Conservation (phyloP, 2,329 filamentous ascomycete genomes). For the Rutstroemia sp. region DNA sequence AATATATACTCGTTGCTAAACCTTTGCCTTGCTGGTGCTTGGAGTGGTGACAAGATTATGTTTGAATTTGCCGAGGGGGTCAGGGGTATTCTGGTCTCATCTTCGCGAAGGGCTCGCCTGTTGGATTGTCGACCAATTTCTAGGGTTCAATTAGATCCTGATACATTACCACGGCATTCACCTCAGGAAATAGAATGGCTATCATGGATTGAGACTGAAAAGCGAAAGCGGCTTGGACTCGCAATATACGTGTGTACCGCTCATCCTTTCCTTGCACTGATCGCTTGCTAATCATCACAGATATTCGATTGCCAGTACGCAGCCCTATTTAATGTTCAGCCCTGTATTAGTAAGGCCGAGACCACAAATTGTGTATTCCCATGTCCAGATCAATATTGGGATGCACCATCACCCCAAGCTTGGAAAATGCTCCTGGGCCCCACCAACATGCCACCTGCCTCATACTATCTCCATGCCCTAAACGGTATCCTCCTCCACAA, state of each 20-base stretch:
- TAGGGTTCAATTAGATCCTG: constrained; percentile 14
- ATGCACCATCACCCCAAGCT: constrained; percentile 16
- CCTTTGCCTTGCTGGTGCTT: constrained; percentile 23
- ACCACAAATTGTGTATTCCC: constrained; percentile 27
- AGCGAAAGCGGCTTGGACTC: constrained; percentile 23
- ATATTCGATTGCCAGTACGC: constrained; percentile 27
- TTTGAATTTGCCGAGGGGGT: constrained; percentile 27
- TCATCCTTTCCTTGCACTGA: neutral
- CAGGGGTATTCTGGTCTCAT: constrained; percentile 22
- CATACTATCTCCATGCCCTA: constrained; percentile 24
- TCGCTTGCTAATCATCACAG: constrained; percentile 7
- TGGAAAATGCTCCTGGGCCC: constrained; percentile 22
- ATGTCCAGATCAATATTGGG: constrained; percentile 23
- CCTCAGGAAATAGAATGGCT: constrained; percentile 20
- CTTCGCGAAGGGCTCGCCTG: constrained; percentile 21
- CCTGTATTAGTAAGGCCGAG: constrained; percentile 25
- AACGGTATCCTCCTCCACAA: constrained; percentile 25
- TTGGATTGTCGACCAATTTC: constrained; percentile 22
- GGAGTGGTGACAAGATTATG: constrained; percentile 24
- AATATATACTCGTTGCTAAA: constrained; percentile 26
- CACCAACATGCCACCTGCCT: constrained; percentile 16
- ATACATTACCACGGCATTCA: constrained; percentile 12
- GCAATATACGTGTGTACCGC: constrained; percentile 23
- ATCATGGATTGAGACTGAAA: constrained; percentile 27
- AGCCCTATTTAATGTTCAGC: constrained; percentile 25